Conservation (phyloP, 2,329 filamentous ascomycete genomes). For the Akanthomyces uredinophilus region DNA sequence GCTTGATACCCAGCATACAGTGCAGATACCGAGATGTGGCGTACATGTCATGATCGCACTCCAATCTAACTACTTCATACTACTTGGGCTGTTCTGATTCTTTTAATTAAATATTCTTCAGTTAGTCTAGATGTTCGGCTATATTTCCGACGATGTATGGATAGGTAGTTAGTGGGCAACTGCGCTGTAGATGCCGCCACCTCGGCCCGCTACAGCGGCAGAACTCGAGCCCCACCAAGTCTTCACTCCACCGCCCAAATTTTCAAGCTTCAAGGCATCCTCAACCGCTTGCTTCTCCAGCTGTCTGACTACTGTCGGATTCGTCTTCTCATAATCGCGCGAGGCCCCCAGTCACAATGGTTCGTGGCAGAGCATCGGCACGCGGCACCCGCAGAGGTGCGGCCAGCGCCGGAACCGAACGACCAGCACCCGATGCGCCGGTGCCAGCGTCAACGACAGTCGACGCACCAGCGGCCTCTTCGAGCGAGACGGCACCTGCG, state of each 20-base stretch:
- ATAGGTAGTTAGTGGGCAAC: background rate
- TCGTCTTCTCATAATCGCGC: background rate
- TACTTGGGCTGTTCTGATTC: too few species aligned
- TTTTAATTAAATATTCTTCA: too few species aligned
- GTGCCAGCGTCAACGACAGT: conserved; percentile 18
- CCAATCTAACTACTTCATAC: background rate
- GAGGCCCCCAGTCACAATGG: conserved; percentile 22
- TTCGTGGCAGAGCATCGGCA: conserved; percentile 28
- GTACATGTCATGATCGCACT: background rate
- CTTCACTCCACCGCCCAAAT: conserved; percentile 24
- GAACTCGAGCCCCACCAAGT: conserved; percentile 31
- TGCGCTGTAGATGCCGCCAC: background rate
- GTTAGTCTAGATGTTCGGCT: too few species aligned
- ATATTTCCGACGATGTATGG: background rate
- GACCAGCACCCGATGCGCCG: conserved; percentile 18
- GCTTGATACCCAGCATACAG: background rate
- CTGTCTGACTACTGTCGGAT: background rate
- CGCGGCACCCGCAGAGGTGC: conserved; percentile 29
- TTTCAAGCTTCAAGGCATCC: conserved; percentile 22
- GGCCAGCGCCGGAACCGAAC: conserved; percentile 22
- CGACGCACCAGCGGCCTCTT: conserved; percentile 17
- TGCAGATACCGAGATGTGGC: background rate
- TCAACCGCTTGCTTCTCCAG: conserved; percentile 16
- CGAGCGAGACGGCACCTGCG: conserved; percentile 7
- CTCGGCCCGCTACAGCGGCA: conserved; percentile 20